These are phyloP conservation scores for Podaxis pistillaris DNA, from an alignment of 768 basidiomycete species.

Conservation along the genomic window DNA sequence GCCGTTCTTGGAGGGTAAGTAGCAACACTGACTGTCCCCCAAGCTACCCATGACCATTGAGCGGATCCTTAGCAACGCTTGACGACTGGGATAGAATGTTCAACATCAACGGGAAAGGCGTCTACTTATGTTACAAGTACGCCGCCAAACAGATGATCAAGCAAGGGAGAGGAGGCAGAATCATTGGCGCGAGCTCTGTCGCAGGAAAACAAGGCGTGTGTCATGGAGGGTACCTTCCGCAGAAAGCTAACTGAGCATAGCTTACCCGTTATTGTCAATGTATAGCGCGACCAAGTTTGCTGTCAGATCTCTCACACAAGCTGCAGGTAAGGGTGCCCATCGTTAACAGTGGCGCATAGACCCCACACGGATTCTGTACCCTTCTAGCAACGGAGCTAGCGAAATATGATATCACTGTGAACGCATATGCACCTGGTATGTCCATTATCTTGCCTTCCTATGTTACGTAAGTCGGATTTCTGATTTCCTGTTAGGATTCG, in stretches of 20 bases:
- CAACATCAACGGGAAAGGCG: constrained; percentile 54
- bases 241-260: neutral
- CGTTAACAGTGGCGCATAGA: neutral
- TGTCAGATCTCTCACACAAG: constrained; percentile 37
- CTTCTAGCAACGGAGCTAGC: constrained; percentile 34
- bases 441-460: neutral
- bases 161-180: constrained; percentile 51
- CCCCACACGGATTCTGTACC: neutral
- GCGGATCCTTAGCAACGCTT: constrained; percentile 26
- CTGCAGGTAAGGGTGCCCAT: constrained; percentile 27
- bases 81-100: constrained; percentile 41
- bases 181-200: constrained; percentile 45
- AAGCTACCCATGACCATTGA: neutral
- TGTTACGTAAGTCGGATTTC: neutral
- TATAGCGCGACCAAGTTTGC: constrained; percentile 41
- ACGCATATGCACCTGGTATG: constrained; percentile 38
- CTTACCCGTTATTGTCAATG: constrained; percentile 11
- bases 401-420: constrained; percentile 38
- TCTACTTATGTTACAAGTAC: constrained; percentile 62
- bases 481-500: neutral
- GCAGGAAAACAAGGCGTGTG: constrained; percentile 27
- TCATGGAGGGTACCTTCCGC: neutral
- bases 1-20: constrained; percentile 11
- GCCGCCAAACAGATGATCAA: constrained; percentile 61
- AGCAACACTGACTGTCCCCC: neutral